These are phyloP conservation scores for Asterionellopsis glacialis DNA, from an alignment of 108 stramenopile species.

Conservation along the genomic window DNA sequence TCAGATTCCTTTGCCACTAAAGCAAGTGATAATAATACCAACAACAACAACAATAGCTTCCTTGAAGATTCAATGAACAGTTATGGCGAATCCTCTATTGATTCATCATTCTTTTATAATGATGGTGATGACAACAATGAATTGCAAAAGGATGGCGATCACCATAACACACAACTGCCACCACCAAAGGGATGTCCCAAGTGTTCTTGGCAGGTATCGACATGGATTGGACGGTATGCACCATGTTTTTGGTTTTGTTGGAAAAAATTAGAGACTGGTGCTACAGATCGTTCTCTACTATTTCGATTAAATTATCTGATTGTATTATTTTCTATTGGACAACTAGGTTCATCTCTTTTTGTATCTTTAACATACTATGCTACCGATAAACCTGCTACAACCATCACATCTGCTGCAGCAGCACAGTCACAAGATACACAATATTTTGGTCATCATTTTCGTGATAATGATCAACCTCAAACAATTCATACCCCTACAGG, in stretches of 20 bases:
- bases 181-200: too few species aligned
- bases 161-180: too few species aligned
- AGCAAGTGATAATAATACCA: not conserved
- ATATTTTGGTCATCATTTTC: conserved; percentile 43
- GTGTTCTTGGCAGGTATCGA: too few species aligned
- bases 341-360: conserved; percentile 39
- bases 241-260: conserved; percentile 19
- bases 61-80: too few species aligned
- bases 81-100: too few species aligned
- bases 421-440: too few species aligned
- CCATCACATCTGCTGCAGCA: not conserved
- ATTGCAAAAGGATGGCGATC: too few species aligned
- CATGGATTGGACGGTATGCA: not conserved
- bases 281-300: conserved; percentile 62
- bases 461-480: conserved; percentile 50
- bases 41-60: too few species aligned
- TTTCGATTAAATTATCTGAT: conserved; percentile 57
- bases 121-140: too few species aligned
- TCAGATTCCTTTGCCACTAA: too few species aligned
- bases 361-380: conserved; percentile 20
- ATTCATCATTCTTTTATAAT: too few species aligned
- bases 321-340: conserved; percentile 44
- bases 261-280: conserved; percentile 28
- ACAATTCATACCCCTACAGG: too few species aligned
- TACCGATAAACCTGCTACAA: conserved; percentile 4